Evolutionary conservation across 495 filamentous ascomycete species (phyloP).

Genomic region (Penicillium fimorum): DNA sequence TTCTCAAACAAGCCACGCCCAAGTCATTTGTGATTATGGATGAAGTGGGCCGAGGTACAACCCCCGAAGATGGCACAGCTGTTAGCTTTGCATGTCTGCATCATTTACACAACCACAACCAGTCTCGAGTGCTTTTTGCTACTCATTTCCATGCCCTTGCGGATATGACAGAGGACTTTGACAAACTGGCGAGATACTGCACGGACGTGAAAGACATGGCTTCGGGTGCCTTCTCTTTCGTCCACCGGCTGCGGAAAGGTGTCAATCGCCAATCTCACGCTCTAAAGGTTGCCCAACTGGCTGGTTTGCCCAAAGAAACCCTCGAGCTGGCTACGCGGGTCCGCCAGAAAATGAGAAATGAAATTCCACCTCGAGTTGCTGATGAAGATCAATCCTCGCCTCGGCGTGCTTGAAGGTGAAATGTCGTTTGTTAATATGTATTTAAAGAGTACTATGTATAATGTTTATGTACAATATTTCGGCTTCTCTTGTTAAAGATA

Average conservation of each 20-base stretch:
- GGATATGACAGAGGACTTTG: conserved; percentile 67
- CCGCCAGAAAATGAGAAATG: conserved; percentile 23
- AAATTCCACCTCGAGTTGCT: background rate
- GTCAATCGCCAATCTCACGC: conserved; percentile 88
- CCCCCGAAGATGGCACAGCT: conserved; percentile 84
- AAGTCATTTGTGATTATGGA: conserved; percentile 96
- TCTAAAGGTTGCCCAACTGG: conserved; percentile 84
- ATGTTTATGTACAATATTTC: conserved; percentile 9
- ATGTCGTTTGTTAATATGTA: background rate
- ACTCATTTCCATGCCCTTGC: conserved; percentile 89
- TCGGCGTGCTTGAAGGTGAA: background rate
- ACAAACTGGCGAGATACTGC: conserved; percentile 76
- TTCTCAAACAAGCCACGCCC: conserved; percentile 50
- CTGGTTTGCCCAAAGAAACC: conserved; percentile 65
- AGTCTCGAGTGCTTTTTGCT: conserved; percentile 81
- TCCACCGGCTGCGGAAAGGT: conserved; percentile 75
- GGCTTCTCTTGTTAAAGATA: background rate
- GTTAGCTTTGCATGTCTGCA: conserved; percentile 85
- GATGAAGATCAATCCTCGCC: background rate
- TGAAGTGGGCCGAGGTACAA: conserved; percentile 91
- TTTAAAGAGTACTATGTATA: background rate
- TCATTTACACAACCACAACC: conserved; percentile 73
- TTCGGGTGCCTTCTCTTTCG: conserved; percentile 71
- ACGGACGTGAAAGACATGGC: conserved; percentile 78
- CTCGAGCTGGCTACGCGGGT: conserved; percentile 52